Conservation (phyloP, 116 monocot species). For the Posidonia oceanica region DNA sequence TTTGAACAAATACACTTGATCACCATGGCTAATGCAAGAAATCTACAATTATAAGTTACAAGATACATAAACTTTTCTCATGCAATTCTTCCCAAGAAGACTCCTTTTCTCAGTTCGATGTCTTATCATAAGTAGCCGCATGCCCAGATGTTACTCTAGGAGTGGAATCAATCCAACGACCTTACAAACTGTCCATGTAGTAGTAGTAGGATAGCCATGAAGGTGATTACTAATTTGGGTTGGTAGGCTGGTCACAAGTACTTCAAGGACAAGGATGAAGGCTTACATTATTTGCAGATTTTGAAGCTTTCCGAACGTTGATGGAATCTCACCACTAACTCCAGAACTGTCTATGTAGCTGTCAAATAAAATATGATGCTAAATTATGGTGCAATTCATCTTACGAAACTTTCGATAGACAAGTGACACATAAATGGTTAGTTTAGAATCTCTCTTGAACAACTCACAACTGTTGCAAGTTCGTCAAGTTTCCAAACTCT, state of each 20-base stretch:
- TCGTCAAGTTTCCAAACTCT: constrained; percentile 64
- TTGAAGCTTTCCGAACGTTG: constrained; percentile 48
- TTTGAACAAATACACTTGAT: no score
- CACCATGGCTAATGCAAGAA: no score
- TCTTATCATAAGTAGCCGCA: no score
- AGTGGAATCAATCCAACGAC: no score
- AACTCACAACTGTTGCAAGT: constrained; percentile 44
- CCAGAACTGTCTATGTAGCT: constrained; percentile 76
- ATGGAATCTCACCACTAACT: constrained; percentile 61
- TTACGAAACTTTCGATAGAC: not conserved
- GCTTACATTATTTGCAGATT: constrained; percentile 51
- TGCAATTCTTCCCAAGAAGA: no score
- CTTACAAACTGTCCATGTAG: no score
- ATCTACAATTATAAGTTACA: no score
- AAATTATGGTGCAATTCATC: not conserved
- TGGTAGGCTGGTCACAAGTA: not conserved
- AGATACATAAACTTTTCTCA: no score
- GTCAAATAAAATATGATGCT: not conserved
- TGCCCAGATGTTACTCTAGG: no score
- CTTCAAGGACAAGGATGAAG: not conserved
- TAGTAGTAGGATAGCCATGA: no score
- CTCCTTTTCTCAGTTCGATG: no score
- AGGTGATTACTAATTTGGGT: no score
- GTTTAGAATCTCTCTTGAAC: not conserved
- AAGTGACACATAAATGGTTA: not conserved